Evolutionary conservation across 768 basidiomycete genomes (phyloP), one percentile per base, ranked within the genome.

Genomic region (Trametopsis cervina): DNA sequence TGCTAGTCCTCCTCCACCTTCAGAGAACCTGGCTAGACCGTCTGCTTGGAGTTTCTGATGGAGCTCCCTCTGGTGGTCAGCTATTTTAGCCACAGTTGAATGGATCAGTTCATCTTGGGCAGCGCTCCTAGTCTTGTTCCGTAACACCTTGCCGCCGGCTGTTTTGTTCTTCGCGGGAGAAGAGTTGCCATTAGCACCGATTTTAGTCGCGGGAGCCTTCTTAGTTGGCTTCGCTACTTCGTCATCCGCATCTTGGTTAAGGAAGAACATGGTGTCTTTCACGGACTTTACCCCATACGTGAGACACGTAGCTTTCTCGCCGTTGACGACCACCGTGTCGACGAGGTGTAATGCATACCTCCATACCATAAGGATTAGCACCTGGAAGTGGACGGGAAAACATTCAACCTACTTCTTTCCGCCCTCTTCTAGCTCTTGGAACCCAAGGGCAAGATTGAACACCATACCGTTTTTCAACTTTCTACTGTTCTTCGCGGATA

Each of bases 271-370:
- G 0, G 89, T 88, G 49, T 96, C 92, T 61, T 91, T 90, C 36
- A 83, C 68, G 17, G 80, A 82, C 58, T 89, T 93, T 35, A 81
- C 77, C 2, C 93, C 92, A 40, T 92, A 85, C 0, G 92, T 95
- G 36, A 96, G 70, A 48, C 88, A 75, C 5, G 74, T 66, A 2
- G 83, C 76, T 52, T 76, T 80, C 40, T 81, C 76, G 35, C 76
- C 62, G 17, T 80, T 85, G 18, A 97, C 70, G 54, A 82, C 82
- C 55, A 97, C 77, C 1, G 93, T 97, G 61, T 98, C 95, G 13
- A 85, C 81, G 40, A 98, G 74, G 54, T 89, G 85, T 21, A 98
- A 66, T 4, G 91, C 81, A 62, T 97, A 96, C 64, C 89, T 95
- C 57, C 12, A 35, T 18, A 52, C 12, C 23, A 21, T 21, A n/a